Percentiles rank a stretch among this genome's conserved stretches.
Evolutionary conservation across 208 protist species (phyloP).

Genomic region (Leishmania tropica): DNA sequence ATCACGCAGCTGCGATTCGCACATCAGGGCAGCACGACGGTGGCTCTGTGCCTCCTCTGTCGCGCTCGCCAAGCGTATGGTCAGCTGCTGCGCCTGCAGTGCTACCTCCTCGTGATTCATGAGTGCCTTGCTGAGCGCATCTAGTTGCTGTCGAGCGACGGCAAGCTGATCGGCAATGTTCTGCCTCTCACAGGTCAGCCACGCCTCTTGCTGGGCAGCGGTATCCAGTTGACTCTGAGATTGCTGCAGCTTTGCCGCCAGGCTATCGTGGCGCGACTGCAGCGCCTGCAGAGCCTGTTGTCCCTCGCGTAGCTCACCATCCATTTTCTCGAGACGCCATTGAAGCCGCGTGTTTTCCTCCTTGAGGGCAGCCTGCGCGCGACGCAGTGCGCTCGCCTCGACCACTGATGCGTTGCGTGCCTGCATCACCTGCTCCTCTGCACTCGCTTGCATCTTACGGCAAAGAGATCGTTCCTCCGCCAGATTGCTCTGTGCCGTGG

Average conservation of each 20-base stretch:
- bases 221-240: constrained; percentile 38
- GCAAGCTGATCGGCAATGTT: constrained; percentile 48
- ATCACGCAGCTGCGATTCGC: constrained; percentile 44
- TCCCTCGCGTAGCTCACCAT: constrained; percentile 35
- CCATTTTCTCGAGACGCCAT: constrained; percentile 38
- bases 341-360: constrained; percentile 48
- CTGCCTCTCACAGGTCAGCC: constrained; percentile 49
- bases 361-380: constrained; percentile 35
- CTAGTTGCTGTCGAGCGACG: constrained; percentile 44
- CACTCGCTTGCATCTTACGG: constrained; percentile 36
- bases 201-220: constrained; percentile 65
- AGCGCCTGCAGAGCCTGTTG: constrained; percentile 11
- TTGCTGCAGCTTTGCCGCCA: constrained; percentile 32
- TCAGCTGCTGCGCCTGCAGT: constrained; percentile 57
- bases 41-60: constrained; percentile 53
- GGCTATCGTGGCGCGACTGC: constrained; percentile 25
- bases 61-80: constrained; percentile 45
- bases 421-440: constrained; percentile 46
- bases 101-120: constrained; percentile 34
- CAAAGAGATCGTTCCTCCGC: constrained; percentile 34
- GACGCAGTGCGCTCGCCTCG: constrained; percentile 58
- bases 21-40: constrained; percentile 34
- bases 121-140: constrained; percentile 42
- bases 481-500: constrained; percentile 21
- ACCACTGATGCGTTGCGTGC: constrained; percentile 41